A percentile compares a stretch with the other conserved stretches of the same genome.
Evolutionary conservation across 2,329 filamentous ascomycete genomes (phyloP).

Genomic region (Pseudocercospora vitis): DNA sequence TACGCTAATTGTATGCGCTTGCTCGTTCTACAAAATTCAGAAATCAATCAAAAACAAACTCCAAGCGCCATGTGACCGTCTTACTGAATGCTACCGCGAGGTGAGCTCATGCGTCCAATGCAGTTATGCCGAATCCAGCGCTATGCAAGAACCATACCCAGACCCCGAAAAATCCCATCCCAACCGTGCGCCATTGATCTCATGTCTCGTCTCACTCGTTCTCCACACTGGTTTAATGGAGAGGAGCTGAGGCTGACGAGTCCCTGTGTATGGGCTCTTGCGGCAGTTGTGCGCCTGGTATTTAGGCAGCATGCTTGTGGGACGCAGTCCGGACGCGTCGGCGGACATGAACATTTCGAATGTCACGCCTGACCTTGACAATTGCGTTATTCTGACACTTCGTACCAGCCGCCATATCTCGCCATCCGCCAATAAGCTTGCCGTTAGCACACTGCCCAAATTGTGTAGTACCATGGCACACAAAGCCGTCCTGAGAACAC

Average conservation of each 20-base stretch:
- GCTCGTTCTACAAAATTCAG: neutral
- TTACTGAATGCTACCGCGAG: neutral
- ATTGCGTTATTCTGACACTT: slow-evolving; percentile 43
- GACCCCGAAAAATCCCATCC: neutral
- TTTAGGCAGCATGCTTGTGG: neutral
- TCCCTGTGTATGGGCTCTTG: slow-evolving; percentile 1
- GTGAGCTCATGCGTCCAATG: neutral
- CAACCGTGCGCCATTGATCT: neutral
- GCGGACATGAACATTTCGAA: slow-evolving; percentile 19
- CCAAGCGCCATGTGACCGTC: neutral
- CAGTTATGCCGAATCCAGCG: neutral
- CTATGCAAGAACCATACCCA: neutral
- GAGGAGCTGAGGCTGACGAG: slow-evolving; percentile 6
- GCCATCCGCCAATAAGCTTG: slow-evolving; percentile 42
- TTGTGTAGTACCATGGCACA: slow-evolving; percentile 43
- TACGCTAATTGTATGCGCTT: neutral
- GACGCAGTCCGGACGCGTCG: slow-evolving; percentile 14
- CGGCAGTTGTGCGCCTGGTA: neutral
- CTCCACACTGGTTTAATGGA: neutral
- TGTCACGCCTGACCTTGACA: slow-evolving; percentile 2
- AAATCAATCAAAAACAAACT: neutral
- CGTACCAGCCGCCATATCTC: slow-evolving; percentile 48
- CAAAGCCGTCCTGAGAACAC: slow-evolving; percentile 29
- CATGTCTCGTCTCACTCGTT: slow-evolving; percentile 1
- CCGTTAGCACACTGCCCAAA: slow-evolving; percentile 49